These are phyloP conservation scores for Bruguiera gymnorhiza DNA, from an alignment of 345 rosid genomes.

Conservation along the genomic window DNA sequence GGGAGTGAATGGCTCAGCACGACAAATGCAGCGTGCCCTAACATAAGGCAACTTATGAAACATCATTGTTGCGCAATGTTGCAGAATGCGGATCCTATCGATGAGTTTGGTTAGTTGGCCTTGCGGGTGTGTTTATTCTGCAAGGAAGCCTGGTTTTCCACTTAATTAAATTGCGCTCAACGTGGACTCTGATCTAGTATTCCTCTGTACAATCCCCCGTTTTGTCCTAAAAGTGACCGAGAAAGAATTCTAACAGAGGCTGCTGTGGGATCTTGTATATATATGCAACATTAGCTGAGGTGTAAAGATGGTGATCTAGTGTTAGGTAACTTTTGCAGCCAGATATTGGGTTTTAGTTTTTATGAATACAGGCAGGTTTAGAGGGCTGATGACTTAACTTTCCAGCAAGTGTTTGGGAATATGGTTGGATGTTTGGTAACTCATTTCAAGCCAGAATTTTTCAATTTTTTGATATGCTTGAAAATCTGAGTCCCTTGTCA, in stretches of 20 bases:
- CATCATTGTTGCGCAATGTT: not conserved
- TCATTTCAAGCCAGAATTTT: constrained; percentile 10
- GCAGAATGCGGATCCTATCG: constrained; percentile 6
- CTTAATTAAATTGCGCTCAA: not conserved
- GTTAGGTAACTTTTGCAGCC: constrained; percentile 6
- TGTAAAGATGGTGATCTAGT: constrained; percentile 24
- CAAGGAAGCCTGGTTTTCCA: not conserved
- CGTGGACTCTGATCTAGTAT: not conserved
- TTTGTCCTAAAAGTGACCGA: not conserved
- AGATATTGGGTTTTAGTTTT: constrained; percentile 10
- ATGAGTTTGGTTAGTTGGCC: not conserved
- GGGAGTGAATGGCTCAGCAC: constrained; percentile 67
- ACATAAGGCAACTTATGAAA: constrained; percentile 17
- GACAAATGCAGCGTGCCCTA: constrained; percentile 17
- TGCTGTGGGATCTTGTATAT: constrained; percentile 12
- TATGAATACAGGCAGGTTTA: constrained; percentile 12
- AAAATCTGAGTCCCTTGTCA: not conserved
- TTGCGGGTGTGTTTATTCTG: not conserved
- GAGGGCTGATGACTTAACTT: constrained; percentile 7
- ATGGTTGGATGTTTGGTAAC: not conserved
- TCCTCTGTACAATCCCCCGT: constrained; percentile 2
- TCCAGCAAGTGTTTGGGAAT: not conserved
- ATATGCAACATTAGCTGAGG: constrained; percentile 24
- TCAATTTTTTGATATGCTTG: constrained; percentile 2
- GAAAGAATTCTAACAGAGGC: constrained; percentile 1